Conservation (phyloP, 2,329 filamentous ascomycete species). For the Exophiala oligosperma region DNA sequence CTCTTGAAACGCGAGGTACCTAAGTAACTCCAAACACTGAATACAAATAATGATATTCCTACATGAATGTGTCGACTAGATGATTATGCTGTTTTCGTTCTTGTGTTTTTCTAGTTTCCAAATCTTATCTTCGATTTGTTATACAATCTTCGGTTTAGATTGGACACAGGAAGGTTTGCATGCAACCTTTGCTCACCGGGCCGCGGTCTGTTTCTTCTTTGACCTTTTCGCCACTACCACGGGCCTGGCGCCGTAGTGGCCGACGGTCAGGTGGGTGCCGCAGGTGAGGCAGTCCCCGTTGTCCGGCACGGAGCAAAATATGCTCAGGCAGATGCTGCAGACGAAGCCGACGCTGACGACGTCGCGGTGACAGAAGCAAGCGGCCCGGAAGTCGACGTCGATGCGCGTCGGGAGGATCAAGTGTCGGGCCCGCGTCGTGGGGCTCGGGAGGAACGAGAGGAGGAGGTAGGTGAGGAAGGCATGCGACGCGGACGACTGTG, state of each 20-base stretch:
- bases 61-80: background rate
- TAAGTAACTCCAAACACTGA: background rate
- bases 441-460: constrained; percentile 84
- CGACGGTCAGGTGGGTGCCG: constrained; percentile 74
- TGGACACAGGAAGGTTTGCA: no score
- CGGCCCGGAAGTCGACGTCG: constrained; percentile 93
- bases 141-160: no score
- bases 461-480: constrained; percentile 90
- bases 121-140: no score
- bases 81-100: no score
- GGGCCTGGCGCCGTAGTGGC: constrained; percentile 65
- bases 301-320: constrained; percentile 71
- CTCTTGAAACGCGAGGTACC: background rate
- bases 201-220: constrained; percentile 68
- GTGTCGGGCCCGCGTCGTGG: constrained; percentile 56
- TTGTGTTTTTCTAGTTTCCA: no score
- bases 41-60: background rate
- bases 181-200: no score
- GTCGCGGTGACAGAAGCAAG: constrained; percentile 91
- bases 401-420: constrained; percentile 79
- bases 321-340: constrained; percentile 93
- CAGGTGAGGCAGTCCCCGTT: constrained; percentile 78
- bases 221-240: constrained; percentile 63
- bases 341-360: constrained; percentile 93
- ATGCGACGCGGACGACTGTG: constrained; percentile 51